phyloP scores from a whole-genome alignment of 2,329 filamentous ascomycete species.

The Hyphodiscus sp. region DNA sequence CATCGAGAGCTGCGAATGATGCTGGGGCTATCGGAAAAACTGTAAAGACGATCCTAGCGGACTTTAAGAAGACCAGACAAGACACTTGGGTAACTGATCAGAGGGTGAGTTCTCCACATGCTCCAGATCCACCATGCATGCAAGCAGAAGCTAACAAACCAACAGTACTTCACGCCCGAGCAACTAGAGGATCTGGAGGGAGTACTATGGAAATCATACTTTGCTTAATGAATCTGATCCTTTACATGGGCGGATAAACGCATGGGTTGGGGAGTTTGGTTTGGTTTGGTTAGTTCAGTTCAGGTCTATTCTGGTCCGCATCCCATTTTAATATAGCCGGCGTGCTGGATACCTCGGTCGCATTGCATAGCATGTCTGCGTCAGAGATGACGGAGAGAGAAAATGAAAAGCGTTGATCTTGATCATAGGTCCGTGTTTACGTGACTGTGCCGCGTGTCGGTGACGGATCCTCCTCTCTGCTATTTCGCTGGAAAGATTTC shows the following conservation, averaged over 20 bases:
- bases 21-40: slow-evolving; percentile 91
- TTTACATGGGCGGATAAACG: background rate
- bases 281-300: background rate
- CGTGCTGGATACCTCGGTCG: background rate
- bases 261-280: background rate
- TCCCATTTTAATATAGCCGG: background rate
- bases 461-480: too few species aligned
- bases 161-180: slow-evolving; percentile 75
- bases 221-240: slow-evolving; percentile 42
- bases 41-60: slow-evolving; percentile 86
- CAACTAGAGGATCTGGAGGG: slow-evolving; percentile 93
- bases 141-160: slow-evolving; percentile 17
- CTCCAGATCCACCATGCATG: slow-evolving; percentile 11
- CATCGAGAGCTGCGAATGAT: slow-evolving; percentile 78
- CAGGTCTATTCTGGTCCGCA: background rate
- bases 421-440: too few species aligned
- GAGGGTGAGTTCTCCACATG: slow-evolving; percentile 60
- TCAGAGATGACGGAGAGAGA: background rate
- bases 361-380: background rate
- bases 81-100: slow-evolving; percentile 98
- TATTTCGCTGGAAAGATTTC: too few species aligned
- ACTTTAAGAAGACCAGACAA: slow-evolving; percentile 99
- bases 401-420: too few species aligned
- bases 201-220: slow-evolving; percentile 99
- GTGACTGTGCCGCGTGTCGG: too few species aligned